phyloP scores from a whole-genome alignment of 306 rosid species.

The Dicorynia guianensis region DNA sequence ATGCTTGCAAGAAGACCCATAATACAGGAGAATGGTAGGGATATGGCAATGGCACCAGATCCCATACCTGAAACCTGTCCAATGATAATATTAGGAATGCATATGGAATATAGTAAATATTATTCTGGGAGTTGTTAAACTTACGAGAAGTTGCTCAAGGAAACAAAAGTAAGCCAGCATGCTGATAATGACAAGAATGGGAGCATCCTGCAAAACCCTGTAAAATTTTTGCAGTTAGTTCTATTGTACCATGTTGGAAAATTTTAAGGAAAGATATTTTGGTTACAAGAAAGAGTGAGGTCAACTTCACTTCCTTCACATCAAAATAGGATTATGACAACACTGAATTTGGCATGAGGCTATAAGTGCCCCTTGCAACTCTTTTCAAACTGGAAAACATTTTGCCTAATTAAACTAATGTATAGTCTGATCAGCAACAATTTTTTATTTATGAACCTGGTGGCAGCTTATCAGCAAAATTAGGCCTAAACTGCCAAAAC shows the following conservation, averaged over 20 bases:
- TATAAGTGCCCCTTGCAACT: neutral
- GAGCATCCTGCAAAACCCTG: slow-evolving; percentile 55
- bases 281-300: slow-evolving; percentile 1
- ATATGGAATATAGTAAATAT: slow-evolving; percentile 7
- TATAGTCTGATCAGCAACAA: neutral
- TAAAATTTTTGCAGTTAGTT: slow-evolving; percentile 13
- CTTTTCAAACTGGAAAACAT: neutral
- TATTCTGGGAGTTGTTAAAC: slow-evolving; percentile 28
- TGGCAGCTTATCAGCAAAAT: slow-evolving; percentile 18
- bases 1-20: slow-evolving; percentile 85
- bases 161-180: slow-evolving; percentile 57
- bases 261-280: slow-evolving; percentile 1
- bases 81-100: slow-evolving; percentile 40
- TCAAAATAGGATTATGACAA: neutral
- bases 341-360: slow-evolving; percentile 13
- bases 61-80: slow-evolving; percentile 74
- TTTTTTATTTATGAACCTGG: neutral
- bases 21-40: slow-evolving; percentile 85
- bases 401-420: slow-evolving; percentile 1
- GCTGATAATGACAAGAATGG: slow-evolving; percentile 51
- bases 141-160: slow-evolving; percentile 58
- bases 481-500: neutral
- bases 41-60: slow-evolving; percentile 69
- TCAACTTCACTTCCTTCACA: neutral
- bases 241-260: slow-evolving; percentile 37